Evolutionary conservation across 176 grass and related monocot species (phyloP).

Genomic region (Rhynchospora pubera): DNA sequence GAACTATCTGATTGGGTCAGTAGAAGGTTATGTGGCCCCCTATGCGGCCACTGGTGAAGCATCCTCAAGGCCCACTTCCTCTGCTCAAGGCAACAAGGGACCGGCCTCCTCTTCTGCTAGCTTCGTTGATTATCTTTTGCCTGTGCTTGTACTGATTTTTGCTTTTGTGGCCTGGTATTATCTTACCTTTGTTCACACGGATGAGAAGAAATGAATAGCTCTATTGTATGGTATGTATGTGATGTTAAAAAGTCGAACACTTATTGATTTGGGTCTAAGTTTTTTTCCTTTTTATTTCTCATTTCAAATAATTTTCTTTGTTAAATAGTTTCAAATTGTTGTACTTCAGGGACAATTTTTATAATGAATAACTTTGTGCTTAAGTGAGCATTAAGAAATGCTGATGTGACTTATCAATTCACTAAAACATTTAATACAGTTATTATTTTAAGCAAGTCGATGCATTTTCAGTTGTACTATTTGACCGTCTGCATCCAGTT

Average conservation of each 20-base stretch:
- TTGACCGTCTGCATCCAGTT: not conserved
- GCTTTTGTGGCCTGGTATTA: constrained; percentile 74
- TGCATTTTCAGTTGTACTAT: not conserved
- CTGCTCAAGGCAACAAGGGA: constrained; percentile 27
- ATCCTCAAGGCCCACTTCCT: not conserved
- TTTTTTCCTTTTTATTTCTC: not conserved
- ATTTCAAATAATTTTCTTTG: not conserved
- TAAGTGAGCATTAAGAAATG: not conserved
- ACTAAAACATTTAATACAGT: not conserved
- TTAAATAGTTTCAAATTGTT: not conserved
- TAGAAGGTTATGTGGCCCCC: constrained; percentile 29
- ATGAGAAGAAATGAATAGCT: constrained; percentile 1
- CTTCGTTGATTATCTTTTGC: constrained; percentile 62
- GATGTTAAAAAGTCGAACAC: not conserved
- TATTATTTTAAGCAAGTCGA: not conserved
- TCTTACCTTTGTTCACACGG: constrained; percentile 47
- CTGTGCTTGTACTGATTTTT: constrained; percentile 44
- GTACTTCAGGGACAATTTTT: not conserved
- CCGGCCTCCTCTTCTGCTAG: constrained; percentile 32
- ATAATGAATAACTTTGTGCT: not conserved
- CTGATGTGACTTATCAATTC: not conserved
- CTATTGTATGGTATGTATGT: not conserved
- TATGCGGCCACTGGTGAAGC: not conserved
- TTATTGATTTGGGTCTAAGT: not conserved
- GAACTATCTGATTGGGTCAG: constrained; percentile 46